These are phyloP conservation scores for Vanilla planifolia DNA, from an alignment of 106 monocot genomes.

Conservation along the genomic window DNA sequence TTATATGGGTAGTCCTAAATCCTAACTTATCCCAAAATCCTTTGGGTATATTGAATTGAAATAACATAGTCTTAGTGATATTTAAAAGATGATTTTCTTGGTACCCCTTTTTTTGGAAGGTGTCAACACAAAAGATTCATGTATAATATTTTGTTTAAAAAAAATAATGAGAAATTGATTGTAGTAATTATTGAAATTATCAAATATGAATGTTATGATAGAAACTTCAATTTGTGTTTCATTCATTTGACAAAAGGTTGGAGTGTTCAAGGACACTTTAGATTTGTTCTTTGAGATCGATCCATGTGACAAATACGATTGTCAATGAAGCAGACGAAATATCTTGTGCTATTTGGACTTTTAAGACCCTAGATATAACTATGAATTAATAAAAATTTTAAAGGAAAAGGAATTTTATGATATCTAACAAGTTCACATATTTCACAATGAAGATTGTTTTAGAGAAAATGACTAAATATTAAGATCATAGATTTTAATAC, in stretches of 20 bases:
- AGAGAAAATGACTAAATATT: neutral
- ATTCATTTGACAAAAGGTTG: neutral
- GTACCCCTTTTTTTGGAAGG: neutral
- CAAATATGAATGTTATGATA: neutral
- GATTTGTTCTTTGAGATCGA: neutral
- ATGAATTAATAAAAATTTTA: neutral
- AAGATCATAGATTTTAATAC: neutral
- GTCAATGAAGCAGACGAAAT: slow-evolving; percentile 2
- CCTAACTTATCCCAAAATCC: neutral
- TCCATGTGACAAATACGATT: neutral
- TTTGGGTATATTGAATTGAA: neutral
- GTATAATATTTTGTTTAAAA: neutral
- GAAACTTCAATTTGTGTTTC: neutral
- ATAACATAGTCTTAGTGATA: neutral
- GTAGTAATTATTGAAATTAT: neutral
- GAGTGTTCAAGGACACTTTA: neutral
- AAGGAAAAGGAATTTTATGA: neutral
- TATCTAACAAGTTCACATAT: slow-evolving; percentile 12
- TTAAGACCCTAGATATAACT: neutral
- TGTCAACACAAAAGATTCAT: neutral
- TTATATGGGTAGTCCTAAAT: neutral
- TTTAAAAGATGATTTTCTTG: neutral
- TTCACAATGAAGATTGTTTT: slow-evolving; percentile 4
- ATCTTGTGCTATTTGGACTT: neutral
- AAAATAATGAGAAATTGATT: neutral